Evolutionary conservation across 1,139 yeast species (phyloP).

Genomic region (Saccharomyces hybrid): DNA sequence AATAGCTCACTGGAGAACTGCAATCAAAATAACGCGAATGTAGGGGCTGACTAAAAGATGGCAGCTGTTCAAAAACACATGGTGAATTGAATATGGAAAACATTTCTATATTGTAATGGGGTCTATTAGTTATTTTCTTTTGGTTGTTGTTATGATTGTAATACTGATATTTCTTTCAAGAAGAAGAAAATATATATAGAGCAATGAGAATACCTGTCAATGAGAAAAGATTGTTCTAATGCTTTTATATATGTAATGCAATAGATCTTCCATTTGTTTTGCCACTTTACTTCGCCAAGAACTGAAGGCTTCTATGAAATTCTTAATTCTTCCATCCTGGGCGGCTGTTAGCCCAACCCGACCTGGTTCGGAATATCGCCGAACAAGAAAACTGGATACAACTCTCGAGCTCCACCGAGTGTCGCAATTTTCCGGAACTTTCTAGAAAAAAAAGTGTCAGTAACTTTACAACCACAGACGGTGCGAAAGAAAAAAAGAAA

Average conservation of each 20-base stretch:
- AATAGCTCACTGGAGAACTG: slow-evolving; percentile 6
- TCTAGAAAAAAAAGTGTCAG: slow-evolving; percentile 6
- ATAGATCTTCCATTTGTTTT: background rate
- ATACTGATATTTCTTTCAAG: too few relatives aligned
- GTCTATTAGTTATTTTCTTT: background rate
- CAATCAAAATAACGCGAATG: slow-evolving; percentile 2
- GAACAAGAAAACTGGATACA: background rate
- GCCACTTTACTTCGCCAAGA: background rate
- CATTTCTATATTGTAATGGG: slow-evolving; percentile 8
- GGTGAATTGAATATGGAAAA: slow-evolving; percentile 18
- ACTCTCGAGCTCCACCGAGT: background rate
- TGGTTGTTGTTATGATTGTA: background rate
- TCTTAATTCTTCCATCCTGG: background rate
- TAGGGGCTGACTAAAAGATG: slow-evolving; percentile 9
- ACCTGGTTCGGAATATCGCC: background rate
- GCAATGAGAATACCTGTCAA: background rate
- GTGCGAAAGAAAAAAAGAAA: background rate
- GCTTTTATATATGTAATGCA: background rate
- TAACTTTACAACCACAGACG: background rate
- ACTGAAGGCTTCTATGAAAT: background rate
- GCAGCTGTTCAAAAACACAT: slow-evolving; percentile 22
- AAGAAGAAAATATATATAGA: background rate
- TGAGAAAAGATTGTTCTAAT: background rate
- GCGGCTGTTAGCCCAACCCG: background rate
- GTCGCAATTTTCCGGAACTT: slow-evolving; percentile 6